Percentiles rank a stretch among this genome's conserved stretches.
Evolutionary conservation across 2,329 filamentous ascomycete species (phyloP).

Genomic region (Diaporthe caulivora): DNA sequence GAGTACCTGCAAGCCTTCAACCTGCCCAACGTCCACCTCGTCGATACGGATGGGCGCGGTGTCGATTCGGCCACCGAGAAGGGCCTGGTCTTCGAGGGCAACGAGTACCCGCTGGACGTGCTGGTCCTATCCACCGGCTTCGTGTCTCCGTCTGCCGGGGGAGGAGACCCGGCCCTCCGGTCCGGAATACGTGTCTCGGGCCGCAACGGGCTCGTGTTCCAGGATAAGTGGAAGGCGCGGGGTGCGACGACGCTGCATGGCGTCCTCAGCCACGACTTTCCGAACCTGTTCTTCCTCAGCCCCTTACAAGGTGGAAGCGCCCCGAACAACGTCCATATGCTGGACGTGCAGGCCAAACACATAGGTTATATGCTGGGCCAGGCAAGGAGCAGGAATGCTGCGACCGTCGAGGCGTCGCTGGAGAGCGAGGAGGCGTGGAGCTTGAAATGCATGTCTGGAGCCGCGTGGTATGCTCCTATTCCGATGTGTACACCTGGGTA

Average conservation of each 20-base stretch:
- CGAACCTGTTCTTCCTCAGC: constrained; percentile 17
- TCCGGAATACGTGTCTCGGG: not conserved
- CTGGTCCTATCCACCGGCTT: constrained; percentile 55
- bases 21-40: constrained; percentile 65
- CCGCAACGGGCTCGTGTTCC: not conserved
- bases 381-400: not conserved
- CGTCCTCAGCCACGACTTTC: constrained; percentile 15
- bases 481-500: constrained; percentile 23
- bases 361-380: constrained; percentile 7
- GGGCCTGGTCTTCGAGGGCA: constrained; percentile 60
- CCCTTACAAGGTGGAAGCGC: not conserved
- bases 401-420: constrained; percentile 3
- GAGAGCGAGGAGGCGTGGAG: constrained; percentile 26
- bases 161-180: not conserved
- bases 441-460: not conserved
- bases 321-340: constrained; percentile 5
- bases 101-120: constrained; percentile 58
- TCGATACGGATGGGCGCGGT: constrained; percentile 70
- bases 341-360: constrained; percentile 18
- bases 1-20: constrained; percentile 70
- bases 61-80: constrained; percentile 58
- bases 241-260: constrained; percentile 13
- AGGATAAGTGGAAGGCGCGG: not conserved
- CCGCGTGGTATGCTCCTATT: not conserved
- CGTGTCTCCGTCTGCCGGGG: constrained; percentile 1